A percentile compares a stretch with the other conserved stretches of the same genome.
Conservation (phyloP, 2,329 filamentous ascomycete species). For the Pestalotiopsis sp. region DNA sequence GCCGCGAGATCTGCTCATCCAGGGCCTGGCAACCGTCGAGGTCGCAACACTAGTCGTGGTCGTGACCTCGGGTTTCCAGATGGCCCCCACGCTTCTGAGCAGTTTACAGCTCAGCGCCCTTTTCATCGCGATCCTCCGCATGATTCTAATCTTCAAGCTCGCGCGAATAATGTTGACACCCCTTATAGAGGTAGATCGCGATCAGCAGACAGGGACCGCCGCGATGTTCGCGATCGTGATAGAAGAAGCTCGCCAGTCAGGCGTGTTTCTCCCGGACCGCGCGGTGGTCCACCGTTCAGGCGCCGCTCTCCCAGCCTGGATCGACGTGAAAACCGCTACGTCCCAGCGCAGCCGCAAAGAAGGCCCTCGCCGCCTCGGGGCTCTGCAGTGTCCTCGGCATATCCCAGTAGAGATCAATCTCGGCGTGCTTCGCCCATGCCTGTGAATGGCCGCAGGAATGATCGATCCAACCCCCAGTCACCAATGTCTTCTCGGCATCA, state of each 20-base stretch:
- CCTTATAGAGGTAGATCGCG: conserved; percentile 50
- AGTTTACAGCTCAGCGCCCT: not conserved
- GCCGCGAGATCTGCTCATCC: not conserved
- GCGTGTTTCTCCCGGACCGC: conserved; percentile 37
- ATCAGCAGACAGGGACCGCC: conserved; percentile 49
- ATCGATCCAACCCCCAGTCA: conserved; percentile 48
- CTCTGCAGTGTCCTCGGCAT: conserved; percentile 48
- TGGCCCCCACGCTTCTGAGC: not conserved
- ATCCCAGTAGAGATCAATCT: conserved; percentile 51
- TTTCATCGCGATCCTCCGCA: not conserved
- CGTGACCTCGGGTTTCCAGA: not conserved
- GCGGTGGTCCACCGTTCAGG: conserved; percentile 45
- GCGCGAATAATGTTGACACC: conserved; percentile 1
- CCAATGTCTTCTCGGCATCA: conserved; percentile 31
- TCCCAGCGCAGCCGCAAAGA: conserved; percentile 39
- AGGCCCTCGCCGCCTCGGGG: conserved; percentile 50
- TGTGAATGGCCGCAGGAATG: conserved; percentile 41
- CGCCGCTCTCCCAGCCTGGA: conserved; percentile 53
- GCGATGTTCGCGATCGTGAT: conserved; percentile 19
- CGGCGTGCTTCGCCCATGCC: conserved; percentile 55
- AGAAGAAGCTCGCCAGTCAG: conserved; percentile 27
- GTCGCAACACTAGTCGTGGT: not conserved
- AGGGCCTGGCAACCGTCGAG: conserved; percentile 1
- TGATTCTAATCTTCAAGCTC: conserved; percentile 27
- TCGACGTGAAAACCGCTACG: conserved; percentile 46